These are phyloP conservation scores for Carex myosuroides DNA, from an alignment of 176 grass and related monocot genomes.

Conservation along the genomic window DNA sequence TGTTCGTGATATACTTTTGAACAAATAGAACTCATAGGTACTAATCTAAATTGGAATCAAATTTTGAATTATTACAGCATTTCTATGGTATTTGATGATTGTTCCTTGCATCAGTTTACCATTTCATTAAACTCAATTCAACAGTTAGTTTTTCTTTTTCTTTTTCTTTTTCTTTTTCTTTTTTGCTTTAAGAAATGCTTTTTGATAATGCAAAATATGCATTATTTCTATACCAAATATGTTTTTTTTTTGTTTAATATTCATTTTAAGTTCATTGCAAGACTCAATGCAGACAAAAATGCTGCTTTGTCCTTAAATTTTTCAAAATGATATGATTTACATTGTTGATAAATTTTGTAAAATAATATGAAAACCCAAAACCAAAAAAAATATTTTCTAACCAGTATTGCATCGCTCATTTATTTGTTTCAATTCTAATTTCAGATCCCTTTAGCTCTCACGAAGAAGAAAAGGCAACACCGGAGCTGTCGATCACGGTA, in stretches of 20 bases:
- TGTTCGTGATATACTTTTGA: not conserved
- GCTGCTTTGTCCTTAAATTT: too few relatives aligned
- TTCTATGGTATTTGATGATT: not conserved
- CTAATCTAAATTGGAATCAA: not conserved
- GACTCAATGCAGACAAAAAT: not conserved
- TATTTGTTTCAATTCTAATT: not conserved
- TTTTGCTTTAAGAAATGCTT: not conserved
- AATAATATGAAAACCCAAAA: not conserved
- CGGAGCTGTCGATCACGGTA: not conserved
- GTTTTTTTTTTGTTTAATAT: not conserved
- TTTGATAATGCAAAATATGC: too few relatives aligned
- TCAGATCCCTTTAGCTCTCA: not conserved
- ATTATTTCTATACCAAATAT: too few relatives aligned
- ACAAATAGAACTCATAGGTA: not conserved
- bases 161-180: not conserved
- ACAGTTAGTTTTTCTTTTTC: not conserved
- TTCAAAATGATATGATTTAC: not conserved
- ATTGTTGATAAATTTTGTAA: not conserved
- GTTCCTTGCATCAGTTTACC: conserved; percentile 12
- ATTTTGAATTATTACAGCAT: not conserved
- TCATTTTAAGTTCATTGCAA: conserved; percentile 18
- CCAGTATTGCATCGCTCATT: not conserved
- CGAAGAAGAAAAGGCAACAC: not conserved
- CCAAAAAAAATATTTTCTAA: not conserved
- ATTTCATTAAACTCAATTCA: not conserved